Base-by-base conservation (phyloP, 257 asterid species). In the Solanum megistacrolobum region DNA sequence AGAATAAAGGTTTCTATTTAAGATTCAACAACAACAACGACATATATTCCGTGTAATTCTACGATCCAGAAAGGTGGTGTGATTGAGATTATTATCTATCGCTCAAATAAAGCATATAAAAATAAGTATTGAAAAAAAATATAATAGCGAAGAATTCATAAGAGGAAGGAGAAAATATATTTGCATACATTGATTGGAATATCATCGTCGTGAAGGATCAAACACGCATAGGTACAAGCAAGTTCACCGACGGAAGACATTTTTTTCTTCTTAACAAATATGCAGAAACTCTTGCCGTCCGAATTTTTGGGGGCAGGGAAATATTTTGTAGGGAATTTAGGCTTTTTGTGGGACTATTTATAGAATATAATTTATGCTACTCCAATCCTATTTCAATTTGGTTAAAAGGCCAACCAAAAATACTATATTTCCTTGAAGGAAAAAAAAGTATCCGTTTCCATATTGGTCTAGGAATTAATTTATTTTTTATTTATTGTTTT, bases 181-280 rank as follows among this genome's bases (percentile, higher is more conserved):
- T 46, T 21, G 2, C 89, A 1, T 88, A 27, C 90, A 11, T 88
- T 89, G 12, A 86, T 41, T 20, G 89, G 52, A 88, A 86, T 89
- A 20, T 87, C 81, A 55, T 89, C 90, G 9, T 89, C 90, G 5
- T 31, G 60, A 12, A 89, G 91, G 5, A 89, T 81, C 86, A 89
- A 69, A 58, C 60, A 48, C 25, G 87, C 87, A 7, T 89, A 89
- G 5, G 87, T 71, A 35, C 89, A 89, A 23, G 86, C 89, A 3
- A 86, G 81, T 71, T 89, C 91, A 52, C 87, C 25, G 16, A 52
- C 10, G 32, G 87, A 86, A 73, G 46, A 34, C 81, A 73, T 73
- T 10, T 18, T 34, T 73, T 20, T 69, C 16, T 65, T n/a, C 71
- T n/a, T 23, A 60, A 60, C 13, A 60, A 23, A 60, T 60, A 60